Evolutionary conservation across 169 alveolate species (phyloP).

Genomic region (Plasmodium gonderi): DNA sequence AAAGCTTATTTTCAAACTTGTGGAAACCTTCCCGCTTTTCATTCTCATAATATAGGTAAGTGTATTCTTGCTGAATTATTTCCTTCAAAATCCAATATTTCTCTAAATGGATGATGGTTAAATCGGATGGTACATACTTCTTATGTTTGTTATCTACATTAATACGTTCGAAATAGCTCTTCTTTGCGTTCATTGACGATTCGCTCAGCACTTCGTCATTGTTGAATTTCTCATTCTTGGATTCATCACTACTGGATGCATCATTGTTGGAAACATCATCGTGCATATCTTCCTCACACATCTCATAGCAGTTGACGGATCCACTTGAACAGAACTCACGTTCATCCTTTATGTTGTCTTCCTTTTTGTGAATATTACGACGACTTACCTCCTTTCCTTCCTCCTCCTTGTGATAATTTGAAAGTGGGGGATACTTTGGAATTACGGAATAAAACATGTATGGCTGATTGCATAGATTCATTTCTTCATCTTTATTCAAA

Average conservation of each 20-base stretch:
- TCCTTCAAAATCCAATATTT: conserved; percentile 71
- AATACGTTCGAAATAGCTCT: conserved; percentile 57
- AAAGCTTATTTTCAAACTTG: conserved; percentile 63
- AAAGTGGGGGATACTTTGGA: conserved; percentile 40
- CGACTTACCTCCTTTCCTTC: neutral
- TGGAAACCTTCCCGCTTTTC: conserved; percentile 40
- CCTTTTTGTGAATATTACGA: conserved; percentile 2
- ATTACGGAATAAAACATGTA: conserved; percentile 74
- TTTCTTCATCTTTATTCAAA: conserved; percentile 17
- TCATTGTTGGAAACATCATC: neutral
- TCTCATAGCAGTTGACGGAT: neutral
- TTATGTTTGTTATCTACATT: conserved; percentile 26
- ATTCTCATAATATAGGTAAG: conserved; percentile 70
- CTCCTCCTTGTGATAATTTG: neutral
- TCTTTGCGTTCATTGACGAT: too few relatives aligned
- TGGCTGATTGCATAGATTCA: conserved; percentile 53
- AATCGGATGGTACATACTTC: conserved; percentile 65
- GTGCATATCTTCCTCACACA: neutral
- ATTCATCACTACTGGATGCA: too few relatives aligned
- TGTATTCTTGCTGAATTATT: conserved; percentile 73
- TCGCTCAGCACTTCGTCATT: too few relatives aligned
- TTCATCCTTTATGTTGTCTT: neutral
- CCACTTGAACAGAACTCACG: neutral
- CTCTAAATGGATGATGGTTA: conserved; percentile 53
- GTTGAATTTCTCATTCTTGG: too few relatives aligned